Evolutionary conservation across 495 filamentous ascomycete genomes (phyloP), one percentile per base, ranked within the genome.

Genomic region (Acidomyces sp.): DNA sequence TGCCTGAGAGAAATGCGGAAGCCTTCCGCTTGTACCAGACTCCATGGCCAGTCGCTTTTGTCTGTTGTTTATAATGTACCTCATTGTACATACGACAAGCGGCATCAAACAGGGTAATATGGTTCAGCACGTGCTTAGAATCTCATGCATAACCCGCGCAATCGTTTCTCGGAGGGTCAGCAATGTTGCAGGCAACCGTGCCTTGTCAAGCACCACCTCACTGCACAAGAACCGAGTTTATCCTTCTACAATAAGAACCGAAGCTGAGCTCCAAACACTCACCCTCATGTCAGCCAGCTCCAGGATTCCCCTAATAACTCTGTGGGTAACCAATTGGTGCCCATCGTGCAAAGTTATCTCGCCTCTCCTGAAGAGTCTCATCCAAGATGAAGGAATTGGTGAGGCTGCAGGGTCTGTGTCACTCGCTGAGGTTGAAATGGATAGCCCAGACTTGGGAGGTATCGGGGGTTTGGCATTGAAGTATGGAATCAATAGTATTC

Each of bases 251-350:
- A 62, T 80, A 41, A 75, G 78, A 28, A 64, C 62, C 25, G 62
- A 66, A n/a, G 61, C 71, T 38, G 73, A 79, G 45, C 67, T 82
- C 43, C 56, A 73, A 52, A 74, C 65, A 26, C 69, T 78, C 43
- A 67, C 69, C 15, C 64, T 75, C 30, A 58, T 78, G 30, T 72
- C 74, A 0, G 66, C 75, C 2, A 66, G 70, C n/a, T 60, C 64
- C 6, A 59, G 66, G 16, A 65, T 59, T n/a, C 72, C 78, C 4
- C 60, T 83, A 4, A 61, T 83, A 23, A 82, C 79, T 1, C 59
- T 82, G 11, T 84, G 78, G 79, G 80, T 74, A 1, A 67, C 79
- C 0, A 74, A 71, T 6, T 82, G 68, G 58, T 82, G 77, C 55
- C 54, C 66, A 6, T 71, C 69, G 6, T 84, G 77, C 57, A 61